A percentile compares a stretch with the other conserved stretches of the same genome.
These are phyloP conservation scores for Phytopythium montanum DNA, from an alignment of 352 stramenopile species.

Conservation along the genomic window DNA sequence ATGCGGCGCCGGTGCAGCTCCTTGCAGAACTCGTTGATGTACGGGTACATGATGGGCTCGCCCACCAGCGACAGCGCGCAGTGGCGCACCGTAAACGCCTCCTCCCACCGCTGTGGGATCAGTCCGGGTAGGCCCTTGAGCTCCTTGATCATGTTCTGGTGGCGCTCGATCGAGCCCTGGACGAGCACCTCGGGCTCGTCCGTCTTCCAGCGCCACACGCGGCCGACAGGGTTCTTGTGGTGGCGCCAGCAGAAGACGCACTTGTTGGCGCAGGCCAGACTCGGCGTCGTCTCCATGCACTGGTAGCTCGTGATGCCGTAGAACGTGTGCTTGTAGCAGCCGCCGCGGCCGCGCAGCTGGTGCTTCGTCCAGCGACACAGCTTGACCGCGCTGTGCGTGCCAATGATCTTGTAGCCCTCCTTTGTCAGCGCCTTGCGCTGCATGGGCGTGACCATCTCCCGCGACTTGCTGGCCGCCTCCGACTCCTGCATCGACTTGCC, in stretches of 20 bases:
- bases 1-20: conserved; percentile 95
- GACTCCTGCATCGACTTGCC: conserved; percentile 86
- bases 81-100: conserved; percentile 95
- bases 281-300: conserved; percentile 99
- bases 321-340: conserved; percentile 99
- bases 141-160: conserved; percentile 95
- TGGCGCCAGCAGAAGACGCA: conserved; percentile 99
- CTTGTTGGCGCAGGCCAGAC: conserved; percentile 98
- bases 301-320: conserved; percentile 99
- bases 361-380: conserved; percentile 99
- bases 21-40: conserved; percentile 96
- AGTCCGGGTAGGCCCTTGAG: conserved; percentile 94
- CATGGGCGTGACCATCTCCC: conserved; percentile 95
- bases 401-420: conserved; percentile 99
- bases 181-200: conserved; percentile 96
- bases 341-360: conserved; percentile 94
- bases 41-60: conserved; percentile 98
- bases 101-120: conserved; percentile 91
- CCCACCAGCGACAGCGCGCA: conserved; percentile 97
- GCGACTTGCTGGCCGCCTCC: conserved; percentile 55
- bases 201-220: conserved; percentile 98
- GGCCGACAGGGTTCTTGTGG: conserved; percentile 98
- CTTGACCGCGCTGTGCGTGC: conserved; percentile 97
- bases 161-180: conserved; percentile 86
- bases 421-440: conserved; percentile 94